These are phyloP conservation scores for Candida neerlandica DNA, from an alignment of 1,139 yeast genomes.

Conservation along the genomic window DNA sequence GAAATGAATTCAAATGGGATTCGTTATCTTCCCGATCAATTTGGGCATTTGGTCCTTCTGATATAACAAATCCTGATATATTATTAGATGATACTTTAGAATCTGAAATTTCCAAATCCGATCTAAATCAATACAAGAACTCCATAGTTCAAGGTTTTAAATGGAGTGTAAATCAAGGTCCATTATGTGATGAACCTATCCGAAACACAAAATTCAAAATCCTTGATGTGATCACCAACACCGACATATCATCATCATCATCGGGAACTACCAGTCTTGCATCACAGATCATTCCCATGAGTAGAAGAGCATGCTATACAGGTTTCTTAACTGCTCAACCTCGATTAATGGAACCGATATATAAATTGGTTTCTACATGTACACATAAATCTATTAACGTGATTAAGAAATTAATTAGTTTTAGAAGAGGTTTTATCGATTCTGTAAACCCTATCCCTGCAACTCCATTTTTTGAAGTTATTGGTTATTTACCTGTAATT, in stretches of 20 bases:
- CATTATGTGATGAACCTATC: conserved; percentile 83
- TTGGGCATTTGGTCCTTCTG: conserved; percentile 78
- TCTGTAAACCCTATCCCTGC: conserved; percentile 66
- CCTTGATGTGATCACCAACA: conserved; percentile 55
- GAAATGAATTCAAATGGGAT: conserved; percentile 75
- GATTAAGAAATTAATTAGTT: conserved; percentile 53
- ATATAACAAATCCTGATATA: conserved; percentile 55
- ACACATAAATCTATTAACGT: conserved; percentile 46
- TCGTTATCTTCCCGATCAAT: conserved; percentile 78
- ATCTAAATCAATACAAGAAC: conserved; percentile 51
- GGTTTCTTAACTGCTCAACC: conserved; percentile 83
- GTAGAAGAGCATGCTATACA: conserved; percentile 82
- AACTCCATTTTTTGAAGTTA: conserved; percentile 64
- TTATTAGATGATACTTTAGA: conserved; percentile 79
- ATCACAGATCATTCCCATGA: conserved; percentile 82
- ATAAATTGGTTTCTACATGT: conserved; percentile 62
- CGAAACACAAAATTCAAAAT: conserved; percentile 72
- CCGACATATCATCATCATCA: conserved; percentile 17
- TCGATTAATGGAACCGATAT: conserved; percentile 79
- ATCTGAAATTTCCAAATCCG: conserved; percentile 59
- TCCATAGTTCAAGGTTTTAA: conserved; percentile 74
- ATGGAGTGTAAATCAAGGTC: conserved; percentile 88
- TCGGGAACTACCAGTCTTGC: conserved; percentile 54
- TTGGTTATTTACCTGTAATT: conserved; percentile 79
- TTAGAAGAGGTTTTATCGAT: conserved; percentile 59